A percentile compares a stretch with the other conserved stretches of the same genome.
Evolutionary conservation across 75 land plant genomes (phyloP).

Genomic region (Cupressus sempervirens): DNA sequence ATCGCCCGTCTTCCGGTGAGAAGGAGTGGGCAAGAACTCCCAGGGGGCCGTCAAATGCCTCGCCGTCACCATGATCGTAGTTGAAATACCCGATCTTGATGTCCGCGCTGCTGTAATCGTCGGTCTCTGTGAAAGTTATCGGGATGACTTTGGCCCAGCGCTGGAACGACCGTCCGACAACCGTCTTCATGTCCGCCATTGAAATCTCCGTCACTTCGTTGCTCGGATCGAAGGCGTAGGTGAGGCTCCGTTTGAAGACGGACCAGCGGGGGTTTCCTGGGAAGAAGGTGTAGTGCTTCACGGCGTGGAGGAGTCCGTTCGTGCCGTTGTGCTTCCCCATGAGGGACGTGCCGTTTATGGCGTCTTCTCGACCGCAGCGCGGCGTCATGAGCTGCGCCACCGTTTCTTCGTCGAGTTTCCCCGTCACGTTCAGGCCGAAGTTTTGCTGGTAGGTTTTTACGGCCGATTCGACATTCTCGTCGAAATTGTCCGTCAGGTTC

Average conservation of each 20-base stretch:
- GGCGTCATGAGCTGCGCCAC: slow-evolving; percentile 19
- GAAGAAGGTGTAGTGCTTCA: slow-evolving; percentile 40
- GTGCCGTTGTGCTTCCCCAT: slow-evolving; percentile 2
- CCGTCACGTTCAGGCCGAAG: slow-evolving; percentile 29
- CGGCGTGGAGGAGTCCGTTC: not conserved
- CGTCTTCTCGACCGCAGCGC: slow-evolving; percentile 36
- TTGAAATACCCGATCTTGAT: slow-evolving; percentile 43
- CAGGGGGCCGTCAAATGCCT: slow-evolving; percentile 61
- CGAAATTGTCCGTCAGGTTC: slow-evolving; percentile 12
- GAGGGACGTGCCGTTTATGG: slow-evolving; percentile 22
- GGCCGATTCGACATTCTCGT: slow-evolving; percentile 23
- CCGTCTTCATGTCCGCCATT: slow-evolving; percentile 13
- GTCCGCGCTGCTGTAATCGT: slow-evolving; percentile 25
- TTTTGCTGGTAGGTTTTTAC: slow-evolving; percentile 26
- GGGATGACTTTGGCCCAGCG: slow-evolving; percentile 51
- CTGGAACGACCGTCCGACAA: slow-evolving; percentile 44
- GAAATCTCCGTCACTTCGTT: not conserved
- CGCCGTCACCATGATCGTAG: slow-evolving; percentile 61
- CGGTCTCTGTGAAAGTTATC: slow-evolving; percentile 41
- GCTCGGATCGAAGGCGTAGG: slow-evolving; percentile 14
- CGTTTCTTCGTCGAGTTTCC: slow-evolving; percentile 24
- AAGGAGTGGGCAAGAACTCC: slow-evolving; percentile 76
- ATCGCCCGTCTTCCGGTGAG: slow-evolving; percentile 50
- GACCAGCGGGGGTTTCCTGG: slow-evolving; percentile 18
- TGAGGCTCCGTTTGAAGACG: not conserved